Conservation (phyloP, 2,329 filamentous ascomycete genomes). For the Chaetomium globosum region DNA sequence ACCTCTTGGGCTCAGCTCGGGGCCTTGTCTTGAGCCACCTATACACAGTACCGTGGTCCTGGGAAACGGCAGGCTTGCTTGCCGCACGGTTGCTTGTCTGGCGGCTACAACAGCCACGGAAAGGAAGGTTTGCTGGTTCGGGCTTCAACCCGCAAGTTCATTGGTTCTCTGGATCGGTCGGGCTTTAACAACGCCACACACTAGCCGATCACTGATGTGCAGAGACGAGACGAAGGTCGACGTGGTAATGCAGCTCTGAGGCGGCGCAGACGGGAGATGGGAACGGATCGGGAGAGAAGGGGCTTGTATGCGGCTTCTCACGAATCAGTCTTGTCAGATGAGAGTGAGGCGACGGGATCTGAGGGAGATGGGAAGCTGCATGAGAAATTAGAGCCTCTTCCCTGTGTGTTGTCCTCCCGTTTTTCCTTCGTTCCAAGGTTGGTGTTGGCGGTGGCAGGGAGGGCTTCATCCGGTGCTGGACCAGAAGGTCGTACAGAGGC, state of each 20-base stretch:
- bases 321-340: slow-evolving; percentile 12
- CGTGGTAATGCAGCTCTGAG: slow-evolving; percentile 10
- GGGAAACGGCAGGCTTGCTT: slow-evolving; percentile 5
- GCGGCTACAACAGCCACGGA: slow-evolving; percentile 2
- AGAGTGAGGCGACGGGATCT: background rate
- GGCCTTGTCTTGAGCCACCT: background rate
- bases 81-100: background rate
- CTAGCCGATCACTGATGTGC: background rate
- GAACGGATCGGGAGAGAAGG: background rate
- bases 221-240: background rate
- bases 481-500: background rate
- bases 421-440: background rate
- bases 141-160: background rate
- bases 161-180: background rate
- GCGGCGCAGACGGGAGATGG: slow-evolving; percentile 6
- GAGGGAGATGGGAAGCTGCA: slow-evolving; percentile 22
- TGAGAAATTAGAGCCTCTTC: slow-evolving; percentile 6
- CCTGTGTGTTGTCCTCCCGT: background rate
- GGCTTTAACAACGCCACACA: background rate
- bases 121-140: background rate
- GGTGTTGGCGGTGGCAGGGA: background rate
- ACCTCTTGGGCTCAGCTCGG: background rate
- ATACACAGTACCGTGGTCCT: background rate
- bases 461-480: background rate
- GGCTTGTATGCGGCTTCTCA: background rate